Percentiles rank a stretch among this genome's conserved stretches.
Evolutionary conservation across 345 rosid genomes (phyloP).

Genomic region (Arabidopsis arenosa): DNA sequence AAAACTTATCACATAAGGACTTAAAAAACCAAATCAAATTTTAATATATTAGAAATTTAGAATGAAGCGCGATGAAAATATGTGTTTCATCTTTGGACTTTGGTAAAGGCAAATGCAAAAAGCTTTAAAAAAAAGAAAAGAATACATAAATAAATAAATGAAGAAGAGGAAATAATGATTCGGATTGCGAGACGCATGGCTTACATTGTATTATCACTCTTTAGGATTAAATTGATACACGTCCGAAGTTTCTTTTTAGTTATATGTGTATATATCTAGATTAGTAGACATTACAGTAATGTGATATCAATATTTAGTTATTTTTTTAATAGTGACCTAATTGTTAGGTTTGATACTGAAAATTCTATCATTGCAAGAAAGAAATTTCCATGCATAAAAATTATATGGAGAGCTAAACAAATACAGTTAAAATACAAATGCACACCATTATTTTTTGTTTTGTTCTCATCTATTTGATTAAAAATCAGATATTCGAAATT

Average conservation of each 20-base stretch:
- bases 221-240: constrained; percentile 22
- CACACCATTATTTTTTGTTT: neutral
- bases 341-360: neutral
- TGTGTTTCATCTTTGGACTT: neutral
- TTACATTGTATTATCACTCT: constrained; percentile 34
- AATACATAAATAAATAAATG: neutral
- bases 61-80: no score
- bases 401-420: no score
- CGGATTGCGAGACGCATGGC: constrained; percentile 40
- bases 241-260: neutral
- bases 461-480: neutral
- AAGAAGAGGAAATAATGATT: constrained; percentile 30
- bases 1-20: no score
- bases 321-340: neutral
- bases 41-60: no score
- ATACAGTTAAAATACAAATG: neutral
- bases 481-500: neutral
- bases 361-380: no score
- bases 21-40: no score
- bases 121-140: neutral
- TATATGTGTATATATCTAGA: neutral
- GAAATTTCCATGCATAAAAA: no score
- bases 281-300: neutral
- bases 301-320: neutral
- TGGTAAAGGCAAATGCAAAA: neutral